Evolutionary conservation across 768 basidiomycete genomes (phyloP).

Genomic region (Lentinula boryana): DNA sequence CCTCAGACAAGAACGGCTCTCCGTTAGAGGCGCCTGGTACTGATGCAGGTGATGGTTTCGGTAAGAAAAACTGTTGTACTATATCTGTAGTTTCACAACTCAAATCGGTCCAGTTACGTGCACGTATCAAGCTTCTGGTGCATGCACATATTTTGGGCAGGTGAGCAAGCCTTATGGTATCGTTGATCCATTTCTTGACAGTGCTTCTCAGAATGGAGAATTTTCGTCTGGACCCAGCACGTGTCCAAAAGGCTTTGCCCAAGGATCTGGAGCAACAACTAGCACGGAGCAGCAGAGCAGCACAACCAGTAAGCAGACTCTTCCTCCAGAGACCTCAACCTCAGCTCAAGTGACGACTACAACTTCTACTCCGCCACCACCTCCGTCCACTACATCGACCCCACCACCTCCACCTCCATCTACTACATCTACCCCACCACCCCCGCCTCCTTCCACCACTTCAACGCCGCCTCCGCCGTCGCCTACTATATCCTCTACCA

Average conservation of each 20-base stretch:
- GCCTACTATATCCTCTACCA: not conserved
- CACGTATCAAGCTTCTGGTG: not conserved
- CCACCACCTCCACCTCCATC: not conserved
- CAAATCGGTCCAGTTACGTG: not conserved
- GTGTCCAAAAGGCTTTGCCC: not conserved
- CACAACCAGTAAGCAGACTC: not conserved
- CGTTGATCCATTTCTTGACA: not conserved
- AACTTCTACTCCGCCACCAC: not conserved
- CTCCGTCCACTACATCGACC: not conserved
- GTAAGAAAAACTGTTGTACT: not conserved
- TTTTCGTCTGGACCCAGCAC: conserved; percentile 2
- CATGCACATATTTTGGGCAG: conserved; percentile 2
- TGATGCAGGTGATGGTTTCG: not conserved
- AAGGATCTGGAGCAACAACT: not conserved
- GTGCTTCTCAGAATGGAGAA: not conserved
- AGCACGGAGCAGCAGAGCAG: not conserved
- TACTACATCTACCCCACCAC: not conserved
- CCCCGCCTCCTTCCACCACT: not conserved
- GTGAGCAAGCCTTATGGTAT: not conserved
- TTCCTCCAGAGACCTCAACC: not conserved
- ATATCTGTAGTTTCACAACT: not conserved
- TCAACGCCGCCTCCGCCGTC: not conserved
- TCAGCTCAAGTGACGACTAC: not conserved
- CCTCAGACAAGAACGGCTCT: not conserved
- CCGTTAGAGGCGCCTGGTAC: not conserved